Evolutionary conservation across 441 rosid genomes (phyloP), one percentile per base, ranked within the genome.

Genomic region (Lepidium campestre): DNA sequence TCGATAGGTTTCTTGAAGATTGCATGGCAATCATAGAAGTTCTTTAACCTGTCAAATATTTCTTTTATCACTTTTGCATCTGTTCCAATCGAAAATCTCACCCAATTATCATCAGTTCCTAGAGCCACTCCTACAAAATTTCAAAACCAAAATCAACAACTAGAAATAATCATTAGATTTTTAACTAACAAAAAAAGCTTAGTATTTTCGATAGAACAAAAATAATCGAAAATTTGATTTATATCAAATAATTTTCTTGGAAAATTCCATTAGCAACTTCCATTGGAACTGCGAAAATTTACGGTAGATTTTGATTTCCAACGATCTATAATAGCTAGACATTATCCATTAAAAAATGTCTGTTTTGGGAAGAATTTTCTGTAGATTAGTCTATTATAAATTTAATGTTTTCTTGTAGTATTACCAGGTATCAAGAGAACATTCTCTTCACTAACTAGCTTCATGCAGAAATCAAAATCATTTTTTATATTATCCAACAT

Each of bases 351-450:
- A 1, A 2, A 2, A 27, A 27, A 27, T 1, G 7, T 27, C 4
- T 27, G 31, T 27, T 27, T 27, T 27, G 7, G 3, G 1, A 27
- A 0, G 1, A 1, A 6, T 27, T 6, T 27, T 6, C 8, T 1
- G 7, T 27, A 8, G 8, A 27, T 27, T 27, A 5, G 7, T 27
- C 8, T 2, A 1, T 27, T 2, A 2, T 1, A 27, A 6, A 27
- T 27, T 27, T 7, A 27, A 5, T 27, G 31, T 27, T 27, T 27
- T 27, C 1, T 27, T 27, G 23, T 22, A 22, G 23, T 22, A 3
- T 9, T 64, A 64, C 68, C 68, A 36, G 68, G 68, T 36, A 39
- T 45, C n/a, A 64, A 36, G 39, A 64, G 39, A 12, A 64, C 58
- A 13, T 36, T 64, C 49, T 64, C 68, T 11, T 64, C 68, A 50